Conservation (phyloP, 2,329 filamentous ascomycete species). For the Purpureocillium takamizusanense region DNA sequence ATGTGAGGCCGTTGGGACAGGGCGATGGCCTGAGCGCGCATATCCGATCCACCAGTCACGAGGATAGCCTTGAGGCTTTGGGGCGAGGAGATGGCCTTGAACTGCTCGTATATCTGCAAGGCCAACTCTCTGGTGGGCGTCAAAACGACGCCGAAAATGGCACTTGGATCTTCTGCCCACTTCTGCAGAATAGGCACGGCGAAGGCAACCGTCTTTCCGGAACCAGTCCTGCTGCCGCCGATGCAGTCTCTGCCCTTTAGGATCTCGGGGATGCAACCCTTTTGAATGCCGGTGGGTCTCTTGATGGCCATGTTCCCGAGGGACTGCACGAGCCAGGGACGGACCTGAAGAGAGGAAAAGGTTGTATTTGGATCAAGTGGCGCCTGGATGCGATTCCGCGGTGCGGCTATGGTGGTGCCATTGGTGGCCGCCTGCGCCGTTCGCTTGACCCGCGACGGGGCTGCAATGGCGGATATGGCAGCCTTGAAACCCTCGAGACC, state of each 20-base stretch:
- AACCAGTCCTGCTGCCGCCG: constrained; percentile 88
- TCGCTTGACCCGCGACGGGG: constrained; percentile 44
- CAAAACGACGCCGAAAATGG: constrained; percentile 81
- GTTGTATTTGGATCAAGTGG: constrained; percentile 49
- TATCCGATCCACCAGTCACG: constrained; percentile 88
- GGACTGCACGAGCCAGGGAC: constrained; percentile 82
- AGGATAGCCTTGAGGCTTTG: constrained; percentile 81
- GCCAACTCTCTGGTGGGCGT: constrained; percentile 90
- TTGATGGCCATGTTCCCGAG: constrained; percentile 71
- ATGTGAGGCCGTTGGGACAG: constrained; percentile 77
- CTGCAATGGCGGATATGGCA: constrained; percentile 33
- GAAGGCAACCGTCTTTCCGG: constrained; percentile 95
- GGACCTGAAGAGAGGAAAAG: constrained; percentile 65
- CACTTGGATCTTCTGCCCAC: constrained; percentile 86
- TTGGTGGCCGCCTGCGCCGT: constrained; percentile 15
- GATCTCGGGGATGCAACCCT: constrained; percentile 86
- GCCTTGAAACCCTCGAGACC: constrained; percentile 21
- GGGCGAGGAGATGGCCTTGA: constrained; percentile 83
- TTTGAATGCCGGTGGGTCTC: constrained; percentile 85
- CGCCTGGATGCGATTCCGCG: constrained; percentile 32
- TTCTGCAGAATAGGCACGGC: constrained; percentile 88
- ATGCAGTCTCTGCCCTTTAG: constrained; percentile 88
- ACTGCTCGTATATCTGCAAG: constrained; percentile 91
- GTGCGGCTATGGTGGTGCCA: constrained; percentile 8
- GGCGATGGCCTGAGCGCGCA: constrained; percentile 81